Evolutionary conservation across 2,329 filamentous ascomycete genomes (phyloP).

Genomic region (Ophiostoma tasmaniense): DNA sequence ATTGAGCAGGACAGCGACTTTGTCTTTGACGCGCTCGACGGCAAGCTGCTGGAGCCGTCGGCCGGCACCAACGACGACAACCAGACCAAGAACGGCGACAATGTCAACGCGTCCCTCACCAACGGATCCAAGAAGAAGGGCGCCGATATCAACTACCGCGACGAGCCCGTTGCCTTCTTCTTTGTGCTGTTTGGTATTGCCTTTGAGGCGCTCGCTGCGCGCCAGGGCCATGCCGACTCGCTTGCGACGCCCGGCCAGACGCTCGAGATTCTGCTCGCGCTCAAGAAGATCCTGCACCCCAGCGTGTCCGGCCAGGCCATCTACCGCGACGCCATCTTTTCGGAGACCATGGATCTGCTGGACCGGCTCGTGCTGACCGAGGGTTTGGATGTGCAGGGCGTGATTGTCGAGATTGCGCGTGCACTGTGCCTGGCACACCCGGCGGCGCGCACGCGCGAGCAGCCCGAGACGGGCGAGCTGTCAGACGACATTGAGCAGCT

Average conservation of each 20-base stretch:
- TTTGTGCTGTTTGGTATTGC: slow-evolving; percentile 95
- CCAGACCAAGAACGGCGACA: not conserved
- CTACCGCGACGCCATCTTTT: slow-evolving; percentile 91
- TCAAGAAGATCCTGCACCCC: slow-evolving; percentile 91
- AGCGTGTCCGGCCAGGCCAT: slow-evolving; percentile 94
- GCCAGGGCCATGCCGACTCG: slow-evolving; percentile 57
- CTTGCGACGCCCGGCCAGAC: slow-evolving; percentile 69
- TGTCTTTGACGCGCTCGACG: slow-evolving; percentile 92
- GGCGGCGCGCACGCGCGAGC: slow-evolving; percentile 64
- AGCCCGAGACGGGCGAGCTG: slow-evolving; percentile 64
- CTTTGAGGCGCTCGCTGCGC: slow-evolving; percentile 86
- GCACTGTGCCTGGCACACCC: slow-evolving; percentile 87
- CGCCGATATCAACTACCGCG: slow-evolving; percentile 89
- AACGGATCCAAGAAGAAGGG: slow-evolving; percentile 37
- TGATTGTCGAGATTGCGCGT: slow-evolving; percentile 89
- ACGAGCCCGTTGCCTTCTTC: slow-evolving; percentile 97
- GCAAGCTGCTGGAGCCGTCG: slow-evolving; percentile 50
- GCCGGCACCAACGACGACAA: not conserved
- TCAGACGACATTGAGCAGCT: slow-evolving; percentile 97
- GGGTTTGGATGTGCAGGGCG: slow-evolving; percentile 75
- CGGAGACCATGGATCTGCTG: slow-evolving; percentile 92
- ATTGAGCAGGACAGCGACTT: slow-evolving; percentile 98
- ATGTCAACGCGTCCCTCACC: not conserved
- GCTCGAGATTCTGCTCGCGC: slow-evolving; percentile 71
- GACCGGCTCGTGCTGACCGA: slow-evolving; percentile 90